phyloP scores from a whole-genome alignment of 2,329 filamentous ascomycete species.

The Fusarium foetens region DNA sequence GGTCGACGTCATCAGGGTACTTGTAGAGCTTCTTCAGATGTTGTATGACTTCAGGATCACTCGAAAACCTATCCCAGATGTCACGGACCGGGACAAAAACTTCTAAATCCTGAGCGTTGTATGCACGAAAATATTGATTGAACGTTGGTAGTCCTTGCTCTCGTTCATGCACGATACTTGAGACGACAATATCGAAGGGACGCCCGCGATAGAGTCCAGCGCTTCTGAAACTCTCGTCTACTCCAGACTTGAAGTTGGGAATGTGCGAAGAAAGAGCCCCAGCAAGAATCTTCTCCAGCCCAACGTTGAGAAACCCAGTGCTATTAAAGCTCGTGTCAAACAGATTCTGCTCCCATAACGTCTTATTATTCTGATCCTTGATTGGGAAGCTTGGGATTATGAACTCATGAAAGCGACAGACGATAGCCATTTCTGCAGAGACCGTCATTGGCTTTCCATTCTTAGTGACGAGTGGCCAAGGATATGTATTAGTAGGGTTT shows the following conservation, averaged over 20 bases:
- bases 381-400: background rate
- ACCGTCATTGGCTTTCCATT: background rate
- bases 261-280: background rate
- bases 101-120: background rate
- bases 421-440: background rate
- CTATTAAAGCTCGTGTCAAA: background rate
- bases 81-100: fast-evolving
- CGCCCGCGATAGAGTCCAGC: fast-evolving
- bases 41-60: background rate
- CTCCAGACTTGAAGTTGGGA: background rate
- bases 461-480: background rate
- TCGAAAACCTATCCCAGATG: fast-evolving
- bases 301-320: fast-evolving
- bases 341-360: background rate
- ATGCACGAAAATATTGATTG: background rate
- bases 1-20: background rate
- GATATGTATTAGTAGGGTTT: background rate
- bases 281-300: background rate
- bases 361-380: background rate
- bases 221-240: background rate
- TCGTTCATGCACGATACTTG: background rate
- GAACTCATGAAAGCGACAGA: background rate
- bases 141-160: background rate
- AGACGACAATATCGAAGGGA: background rate
- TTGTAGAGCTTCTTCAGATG: background rate